Percentiles rank a stretch among this genome's conserved stretches.
These are phyloP conservation scores for Calonectria pseudoturangicola DNA, from an alignment of 2,329 filamentous ascomycete genomes.

Conservation along the genomic window DNA sequence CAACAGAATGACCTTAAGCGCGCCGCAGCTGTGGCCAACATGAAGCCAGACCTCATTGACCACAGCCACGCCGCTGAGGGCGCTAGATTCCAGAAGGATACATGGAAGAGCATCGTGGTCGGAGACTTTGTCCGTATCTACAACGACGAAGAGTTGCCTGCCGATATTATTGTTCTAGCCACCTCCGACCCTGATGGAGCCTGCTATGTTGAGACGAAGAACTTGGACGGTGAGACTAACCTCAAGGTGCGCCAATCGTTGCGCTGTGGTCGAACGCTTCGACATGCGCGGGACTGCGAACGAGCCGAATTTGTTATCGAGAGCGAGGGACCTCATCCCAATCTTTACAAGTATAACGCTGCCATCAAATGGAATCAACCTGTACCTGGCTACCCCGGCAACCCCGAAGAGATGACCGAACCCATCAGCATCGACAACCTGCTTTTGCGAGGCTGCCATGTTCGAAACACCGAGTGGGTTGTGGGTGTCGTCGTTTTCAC, in stretches of 20 bases:
- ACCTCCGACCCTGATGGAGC: conserved; percentile 96
- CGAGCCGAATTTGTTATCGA: conserved; percentile 90
- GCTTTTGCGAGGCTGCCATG: conserved; percentile 91
- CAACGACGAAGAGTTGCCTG: conserved; percentile 95
- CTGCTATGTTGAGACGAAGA: conserved; percentile 99
- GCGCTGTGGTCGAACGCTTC: conserved; percentile 87
- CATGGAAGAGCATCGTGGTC: conserved; percentile 96
- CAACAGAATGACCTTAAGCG: conserved; percentile 56
- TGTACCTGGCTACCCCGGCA: conserved; percentile 77
- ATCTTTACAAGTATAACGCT: conserved; percentile 95
- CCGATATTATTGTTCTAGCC: conserved; percentile 92
- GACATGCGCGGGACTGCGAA: conserved; percentile 94
- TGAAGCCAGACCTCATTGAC: conserved; percentile 81
- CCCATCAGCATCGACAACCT: conserved; percentile 96
- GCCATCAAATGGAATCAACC: conserved; percentile 90
- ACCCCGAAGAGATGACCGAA: conserved; percentile 88
- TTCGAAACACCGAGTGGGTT: conserved; percentile 97
- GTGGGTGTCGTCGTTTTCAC: conserved; percentile 96
- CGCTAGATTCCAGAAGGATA: conserved; percentile 92
- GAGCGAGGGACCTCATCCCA: conserved; percentile 93
- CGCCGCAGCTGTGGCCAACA: conserved; percentile 63
- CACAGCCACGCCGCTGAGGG: conserved; percentile 78
- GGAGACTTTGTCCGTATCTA: conserved; percentile 98
- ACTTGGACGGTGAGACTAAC: conserved; percentile 97
- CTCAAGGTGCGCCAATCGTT: conserved; percentile 95